A percentile compares a stretch with the other conserved stretches of the same genome.
phyloP scores from a whole-genome alignment of 176 grass and related monocot genomes.

The Cenchrus fungigraminus region DNA sequence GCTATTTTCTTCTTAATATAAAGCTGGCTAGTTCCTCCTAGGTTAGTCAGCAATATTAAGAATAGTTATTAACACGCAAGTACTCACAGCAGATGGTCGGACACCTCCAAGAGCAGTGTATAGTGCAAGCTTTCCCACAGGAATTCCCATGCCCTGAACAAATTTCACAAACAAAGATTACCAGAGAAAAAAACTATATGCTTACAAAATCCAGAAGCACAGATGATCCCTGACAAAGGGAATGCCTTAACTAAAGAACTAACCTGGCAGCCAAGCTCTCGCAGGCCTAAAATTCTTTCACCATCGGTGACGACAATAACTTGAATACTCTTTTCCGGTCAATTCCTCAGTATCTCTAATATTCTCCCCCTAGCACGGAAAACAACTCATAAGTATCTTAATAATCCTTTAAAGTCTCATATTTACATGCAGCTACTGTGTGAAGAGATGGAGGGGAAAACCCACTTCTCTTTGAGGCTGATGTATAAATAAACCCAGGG shows the following conservation, averaged over 20 bases:
- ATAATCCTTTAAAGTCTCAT: background rate
- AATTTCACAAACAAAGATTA: conserved; percentile 13
- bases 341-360: conserved; percentile 85
- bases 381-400: background rate
- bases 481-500: conserved; percentile 80
- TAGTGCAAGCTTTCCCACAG: conserved; percentile 84
- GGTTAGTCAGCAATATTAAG: no score
- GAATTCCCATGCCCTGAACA: conserved; percentile 93
- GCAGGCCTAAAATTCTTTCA: conserved; percentile 88
- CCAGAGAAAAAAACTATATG: background rate
- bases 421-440: background rate
- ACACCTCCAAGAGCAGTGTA: conserved; percentile 91
- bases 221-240: background rate
- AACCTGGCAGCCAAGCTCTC: conserved; percentile 96
- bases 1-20: no score
- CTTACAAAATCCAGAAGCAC: background rate
- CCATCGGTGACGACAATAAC: conserved; percentile 91
- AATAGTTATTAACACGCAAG: background rate
- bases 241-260: conserved; percentile 6
- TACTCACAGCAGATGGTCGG: conserved; percentile 71
- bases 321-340: conserved; percentile 92
- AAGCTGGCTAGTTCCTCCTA: no score
- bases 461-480: conserved; percentile 84
- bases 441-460: background rate
- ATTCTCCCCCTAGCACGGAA: conserved; percentile 63